Evolutionary conservation across 495 filamentous ascomycete species (phyloP).

Genomic region (Trichoderma virens): DNA sequence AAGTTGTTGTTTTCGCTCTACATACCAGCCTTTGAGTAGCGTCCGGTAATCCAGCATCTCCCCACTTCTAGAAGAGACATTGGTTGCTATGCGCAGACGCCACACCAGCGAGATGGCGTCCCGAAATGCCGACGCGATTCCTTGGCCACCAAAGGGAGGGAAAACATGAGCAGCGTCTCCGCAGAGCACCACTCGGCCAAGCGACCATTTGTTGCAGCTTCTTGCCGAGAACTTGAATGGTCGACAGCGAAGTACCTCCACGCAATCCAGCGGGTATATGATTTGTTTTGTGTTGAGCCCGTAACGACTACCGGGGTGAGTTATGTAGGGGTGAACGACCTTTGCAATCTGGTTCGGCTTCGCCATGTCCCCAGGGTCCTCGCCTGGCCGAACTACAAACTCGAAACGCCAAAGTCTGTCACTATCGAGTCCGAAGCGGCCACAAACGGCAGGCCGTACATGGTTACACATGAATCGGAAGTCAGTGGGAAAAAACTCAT

Average conservation of each 20-base stretch:
- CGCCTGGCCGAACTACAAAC: constrained; percentile 23
- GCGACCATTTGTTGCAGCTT: constrained; percentile 36
- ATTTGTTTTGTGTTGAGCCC: constrained; percentile 20
- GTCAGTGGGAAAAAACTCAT: constrained; percentile 41
- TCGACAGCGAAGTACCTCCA: constrained; percentile 40
- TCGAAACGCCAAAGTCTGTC: constrained; percentile 45
- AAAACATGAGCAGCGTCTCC: constrained; percentile 44
- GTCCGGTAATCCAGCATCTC: background rate
- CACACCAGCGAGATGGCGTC: constrained; percentile 25
- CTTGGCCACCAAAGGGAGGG: constrained; percentile 42
- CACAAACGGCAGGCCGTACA: constrained; percentile 27
- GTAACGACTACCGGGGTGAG: constrained; percentile 10
- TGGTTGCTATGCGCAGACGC: constrained; percentile 26
- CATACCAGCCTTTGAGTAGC: constrained; percentile 13
- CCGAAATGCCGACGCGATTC: constrained; percentile 30
- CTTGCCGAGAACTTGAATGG: constrained; percentile 39
- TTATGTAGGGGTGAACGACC: constrained; percentile 19
- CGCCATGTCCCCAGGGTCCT: constrained; percentile 22
- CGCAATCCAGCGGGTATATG: constrained; percentile 40
- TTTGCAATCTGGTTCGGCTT: constrained; percentile 21
- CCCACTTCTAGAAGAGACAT: background rate
- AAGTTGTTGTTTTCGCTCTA: constrained; percentile 8
- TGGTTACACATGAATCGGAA: constrained; percentile 39
- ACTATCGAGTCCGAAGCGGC: constrained; percentile 36
- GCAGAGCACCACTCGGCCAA: constrained; percentile 30